phyloP scores from a whole-genome alignment of 805 yeast genomes.

The Babjeviella inositovora region DNA sequence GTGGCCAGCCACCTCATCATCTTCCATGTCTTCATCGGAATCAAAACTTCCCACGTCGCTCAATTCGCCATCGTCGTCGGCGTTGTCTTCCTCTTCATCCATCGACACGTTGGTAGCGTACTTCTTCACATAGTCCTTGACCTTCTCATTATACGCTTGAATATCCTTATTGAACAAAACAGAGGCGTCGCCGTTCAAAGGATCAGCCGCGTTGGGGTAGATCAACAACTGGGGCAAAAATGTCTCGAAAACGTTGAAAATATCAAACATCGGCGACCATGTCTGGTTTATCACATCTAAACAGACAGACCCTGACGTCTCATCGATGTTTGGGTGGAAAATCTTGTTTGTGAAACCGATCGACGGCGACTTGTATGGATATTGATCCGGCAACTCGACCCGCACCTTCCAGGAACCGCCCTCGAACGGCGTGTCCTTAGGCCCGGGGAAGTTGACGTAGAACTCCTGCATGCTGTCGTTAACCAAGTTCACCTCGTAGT shows the following conservation, averaged over 20 bases:
- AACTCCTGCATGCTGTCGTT: conserved; percentile 82
- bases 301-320: conserved; percentile 81
- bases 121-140: conserved; percentile 54
- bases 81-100: conserved; percentile 30
- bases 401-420: conserved; percentile 84
- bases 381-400: conserved; percentile 89
- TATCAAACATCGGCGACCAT: conserved; percentile 96
- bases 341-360: conserved; percentile 87
- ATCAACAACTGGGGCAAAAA: conserved; percentile 83
- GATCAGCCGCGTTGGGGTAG: conserved; percentile 91
- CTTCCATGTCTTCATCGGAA: conserved; percentile 14
- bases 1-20: conserved; percentile 17
- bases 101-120: conserved; percentile 34
- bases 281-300: conserved; percentile 93
- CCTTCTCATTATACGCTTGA: conserved; percentile 47
- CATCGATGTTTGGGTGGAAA: conserved; percentile 92
- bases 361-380: conserved; percentile 92
- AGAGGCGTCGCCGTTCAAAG: conserved; percentile 83
- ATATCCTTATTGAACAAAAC: conserved; percentile 59
- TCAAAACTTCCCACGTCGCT: conserved; percentile 21
- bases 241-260: conserved; percentile 79
- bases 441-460: conserved; percentile 74
- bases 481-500: conserved; percentile 71
- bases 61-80: conserved; percentile 15
- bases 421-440: conserved; percentile 74